These are phyloP conservation scores for Cladosporium sp. DNA, from an alignment of 2,329 filamentous ascomycete species.

Conservation along the genomic window DNA sequence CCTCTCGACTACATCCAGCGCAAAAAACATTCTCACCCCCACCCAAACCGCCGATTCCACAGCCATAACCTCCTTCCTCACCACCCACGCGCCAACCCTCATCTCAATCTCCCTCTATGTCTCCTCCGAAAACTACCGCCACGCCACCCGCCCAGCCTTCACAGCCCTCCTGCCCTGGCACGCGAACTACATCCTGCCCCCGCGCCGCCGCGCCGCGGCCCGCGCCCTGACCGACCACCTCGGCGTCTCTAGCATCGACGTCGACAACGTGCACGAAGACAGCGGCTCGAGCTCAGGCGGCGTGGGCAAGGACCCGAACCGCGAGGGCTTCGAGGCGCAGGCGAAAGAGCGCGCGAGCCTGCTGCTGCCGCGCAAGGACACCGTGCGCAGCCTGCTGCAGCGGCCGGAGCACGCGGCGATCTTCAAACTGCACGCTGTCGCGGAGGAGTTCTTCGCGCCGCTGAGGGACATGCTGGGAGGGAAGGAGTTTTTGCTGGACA, in stretches of 20 bases:
- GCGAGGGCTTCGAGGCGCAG: slow-evolving; percentile 25
- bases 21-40: slow-evolving; percentile 18
- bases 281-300: slow-evolving; percentile 24
- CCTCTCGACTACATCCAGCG: neutral
- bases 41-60: slow-evolving; percentile 37
- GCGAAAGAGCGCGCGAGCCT: slow-evolving; percentile 41
- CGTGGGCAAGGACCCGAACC: slow-evolving; percentile 22
- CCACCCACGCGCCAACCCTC: slow-evolving; percentile 67
- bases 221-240: slow-evolving; percentile 56
- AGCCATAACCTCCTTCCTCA: slow-evolving; percentile 50
- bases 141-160: slow-evolving; percentile 72
- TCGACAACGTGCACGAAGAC: slow-evolving; percentile 35
- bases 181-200: slow-evolving; percentile 78
- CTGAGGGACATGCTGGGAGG: slow-evolving; percentile 56
- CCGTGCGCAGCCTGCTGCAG: slow-evolving; percentile 56
- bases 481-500: slow-evolving; percentile 51
- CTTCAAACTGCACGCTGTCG: slow-evolving; percentile 70
- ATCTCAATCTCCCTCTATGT: slow-evolving; percentile 85
- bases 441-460: slow-evolving; percentile 64
- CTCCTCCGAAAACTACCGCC: slow-evolving; percentile 79
- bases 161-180: slow-evolving; percentile 76
- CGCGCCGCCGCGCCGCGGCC: slow-evolving; percentile 63
- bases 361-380: slow-evolving; percentile 50
- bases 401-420: slow-evolving; percentile 62
- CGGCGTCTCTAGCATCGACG: slow-evolving; percentile 41